Evolutionary conservation across 768 basidiomycete species (phyloP), one percentile per base, ranked within the genome.

Genomic region (Suillus spraguei): DNA sequence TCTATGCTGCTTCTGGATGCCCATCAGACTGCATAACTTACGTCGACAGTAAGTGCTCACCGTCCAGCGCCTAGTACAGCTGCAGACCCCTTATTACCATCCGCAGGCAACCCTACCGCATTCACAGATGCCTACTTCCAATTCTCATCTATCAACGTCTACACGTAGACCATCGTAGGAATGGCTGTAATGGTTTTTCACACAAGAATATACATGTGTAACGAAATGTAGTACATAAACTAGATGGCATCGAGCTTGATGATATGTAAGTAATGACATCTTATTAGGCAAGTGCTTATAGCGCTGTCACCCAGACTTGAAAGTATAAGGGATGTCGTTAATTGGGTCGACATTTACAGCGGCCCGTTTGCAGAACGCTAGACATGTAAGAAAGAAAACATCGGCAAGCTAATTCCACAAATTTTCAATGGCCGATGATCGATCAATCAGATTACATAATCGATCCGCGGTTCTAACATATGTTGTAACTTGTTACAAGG

Each of bases 71-170:
- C 47, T 32, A 24, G 53, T 56, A 24, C 16, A 17, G 16, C 17
- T 58, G 7, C 4, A 22, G 22, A 59, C 2, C 16, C 7, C 8
- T 33, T 14, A 33, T 63, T 13, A 5, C n/a, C 17, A 10, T 46
- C 49, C 52, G 10, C 47, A 73, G 72, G 74, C 62, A 78, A 78
- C 54, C 82, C 82, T 3, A 50, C 65, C 4, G 81, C 80, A 2
- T 83, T 82, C 68, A 63, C 65, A 5, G 69, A 78, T 2, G 80
- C 82, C 0, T 82, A 79, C 67, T 83, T 81, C 68, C 69, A 79
- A 33, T 75, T 83, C 62, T 71, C 69, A 9, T 75, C 74, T 20
- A 67, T 83, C 16, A 67, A 75, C 35, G 69, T 83, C 33, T 83
- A 82, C 64, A 60, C 69, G n/a, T 69, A 62, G 60, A 24, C 5